Evolutionary conservation across 2,329 filamentous ascomycete species (phyloP).

Genomic region (Claviceps sp.): DNA sequence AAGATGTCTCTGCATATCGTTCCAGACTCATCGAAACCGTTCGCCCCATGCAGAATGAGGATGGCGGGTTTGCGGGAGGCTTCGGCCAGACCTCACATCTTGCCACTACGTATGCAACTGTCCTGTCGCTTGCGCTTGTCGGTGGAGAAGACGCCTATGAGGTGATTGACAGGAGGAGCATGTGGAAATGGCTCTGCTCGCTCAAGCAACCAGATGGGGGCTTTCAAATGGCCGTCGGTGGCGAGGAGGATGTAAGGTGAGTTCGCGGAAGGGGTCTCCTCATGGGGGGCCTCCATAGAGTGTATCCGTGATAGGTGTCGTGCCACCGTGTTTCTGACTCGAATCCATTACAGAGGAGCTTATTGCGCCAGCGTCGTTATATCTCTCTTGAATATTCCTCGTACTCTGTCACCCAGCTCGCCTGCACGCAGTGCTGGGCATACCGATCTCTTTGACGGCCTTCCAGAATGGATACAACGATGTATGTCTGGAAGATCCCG

Average conservation of each 20-base stretch:
- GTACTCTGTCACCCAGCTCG: slow-evolving; percentile 61
- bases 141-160: slow-evolving; percentile 62
- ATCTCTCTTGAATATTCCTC: slow-evolving; percentile 68
- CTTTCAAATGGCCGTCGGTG: slow-evolving; percentile 76
- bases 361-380: slow-evolving; percentile 84
- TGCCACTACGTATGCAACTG: slow-evolving; percentile 74
- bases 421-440: slow-evolving; percentile 51
- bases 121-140: slow-evolving; percentile 67
- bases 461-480: slow-evolving; percentile 66
- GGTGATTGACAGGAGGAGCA: slow-evolving; percentile 63
- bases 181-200: slow-evolving; percentile 83
- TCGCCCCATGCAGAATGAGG: slow-evolving; percentile 64
- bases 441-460: slow-evolving; percentile 51
- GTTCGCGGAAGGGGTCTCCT: not conserved
- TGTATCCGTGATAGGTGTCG: slow-evolving; percentile 4
- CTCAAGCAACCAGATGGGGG: slow-evolving; percentile 81
- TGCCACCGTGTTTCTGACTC: slow-evolving; percentile 7
- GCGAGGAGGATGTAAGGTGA: slow-evolving; percentile 82
- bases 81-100: slow-evolving; percentile 81
- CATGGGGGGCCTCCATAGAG: not conserved
- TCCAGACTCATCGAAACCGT: slow-evolving; percentile 62
- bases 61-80: slow-evolving; percentile 87
- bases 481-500: slow-evolving; percentile 41
- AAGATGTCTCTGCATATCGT: slow-evolving; percentile 56
- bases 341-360: slow-evolving; percentile 48